Evolutionary conservation across 345 rosid genomes (phyloP), one percentile per base, ranked within the genome.

Genomic region (Murraya koenigii): DNA sequence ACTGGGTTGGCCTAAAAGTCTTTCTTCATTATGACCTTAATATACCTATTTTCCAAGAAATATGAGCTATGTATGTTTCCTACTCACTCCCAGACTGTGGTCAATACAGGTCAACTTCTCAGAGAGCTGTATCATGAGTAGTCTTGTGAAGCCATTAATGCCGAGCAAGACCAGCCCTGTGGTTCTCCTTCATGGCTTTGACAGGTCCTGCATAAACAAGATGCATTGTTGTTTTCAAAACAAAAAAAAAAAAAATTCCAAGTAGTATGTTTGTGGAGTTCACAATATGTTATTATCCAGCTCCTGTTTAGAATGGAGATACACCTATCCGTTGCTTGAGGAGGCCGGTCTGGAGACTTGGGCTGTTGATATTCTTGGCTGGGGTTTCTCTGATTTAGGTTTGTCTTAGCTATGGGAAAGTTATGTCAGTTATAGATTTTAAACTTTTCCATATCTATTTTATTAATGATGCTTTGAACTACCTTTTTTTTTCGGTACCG

Each of bases 231-330:
- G 23, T 71, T 66, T 78, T 36, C n/a, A 62, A 14, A n/a, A n/a
- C n/a, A n/a, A n/a, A n/a, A n/a, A n/a, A n/a, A n/a, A n/a, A n/a
- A 25, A 39, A 2, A n/a, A 36, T 59, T 33, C 33, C 39, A 26
- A 6, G 10, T 62, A 22, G 70, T 61, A 36, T 78, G 74, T 39
- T 58, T 32, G 32, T 83, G 69, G 73, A 78, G 71, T 80, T 83
- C 73, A 77, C 72, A 70, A 36, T 75, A 72, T 84, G 71, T 80
- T 80, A 81, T 84, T 73, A 77, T 78, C 76, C 85, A 95, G 98
- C 85, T 93, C 98, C 66, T 95, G 98, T 86, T 88, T 96, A 85
- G 99, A 96, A 89, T 96, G 98, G 99, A 89, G 97, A 85, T 91
- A 88, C 84, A 82, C 90, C 4, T 87, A 80, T 61, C 98, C 97